phyloP scores from a whole-genome alignment of 192 early-diverging fungal species.

The Podila minutissima region DNA sequence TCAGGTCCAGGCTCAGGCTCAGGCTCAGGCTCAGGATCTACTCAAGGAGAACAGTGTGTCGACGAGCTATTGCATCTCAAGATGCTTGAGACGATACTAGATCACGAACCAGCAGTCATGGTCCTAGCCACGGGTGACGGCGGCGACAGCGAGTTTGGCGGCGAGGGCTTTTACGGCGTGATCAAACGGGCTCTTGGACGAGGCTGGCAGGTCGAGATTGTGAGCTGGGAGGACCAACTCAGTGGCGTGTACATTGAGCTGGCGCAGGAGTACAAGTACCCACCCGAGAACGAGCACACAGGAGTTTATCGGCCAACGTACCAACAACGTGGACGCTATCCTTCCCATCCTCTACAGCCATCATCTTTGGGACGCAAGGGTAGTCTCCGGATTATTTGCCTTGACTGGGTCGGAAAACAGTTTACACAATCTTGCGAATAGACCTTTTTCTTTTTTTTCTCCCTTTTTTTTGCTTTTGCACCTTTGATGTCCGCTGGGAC shows the following conservation, averaged over 20 bases:
- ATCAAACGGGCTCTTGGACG: conserved; percentile 50
- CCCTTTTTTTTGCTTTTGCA: not conserved
- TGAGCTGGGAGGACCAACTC: conserved; percentile 58
- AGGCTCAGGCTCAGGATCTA: not conserved
- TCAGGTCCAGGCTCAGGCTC: not conserved
- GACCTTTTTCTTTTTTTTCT: not conserved
- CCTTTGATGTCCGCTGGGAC: too few species aligned
- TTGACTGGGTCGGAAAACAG: not conserved
- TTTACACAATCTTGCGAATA: not conserved
- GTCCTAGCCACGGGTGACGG: conserved; percentile 58
- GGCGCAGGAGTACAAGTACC: conserved; percentile 36
- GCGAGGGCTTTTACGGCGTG: conserved; percentile 52
- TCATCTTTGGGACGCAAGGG: not conserved
- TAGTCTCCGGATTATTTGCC: conserved; percentile 1
- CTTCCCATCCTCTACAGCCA: not conserved
- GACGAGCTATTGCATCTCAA: conserved; percentile 60
- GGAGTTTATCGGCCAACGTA: not conserved
- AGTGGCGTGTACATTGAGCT: conserved; percentile 46
- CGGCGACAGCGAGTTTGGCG: conserved; percentile 56
- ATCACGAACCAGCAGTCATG: conserved; percentile 53
- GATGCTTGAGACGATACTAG: conserved; percentile 55
- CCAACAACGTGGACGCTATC: not conserved
- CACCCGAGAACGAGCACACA: not conserved
- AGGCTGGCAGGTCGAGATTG: conserved; percentile 59
- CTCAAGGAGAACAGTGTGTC: conserved; percentile 54